Evolutionary conservation across 805 yeast genomes (phyloP).

Genomic region (Pichia membranifaciens): DNA sequence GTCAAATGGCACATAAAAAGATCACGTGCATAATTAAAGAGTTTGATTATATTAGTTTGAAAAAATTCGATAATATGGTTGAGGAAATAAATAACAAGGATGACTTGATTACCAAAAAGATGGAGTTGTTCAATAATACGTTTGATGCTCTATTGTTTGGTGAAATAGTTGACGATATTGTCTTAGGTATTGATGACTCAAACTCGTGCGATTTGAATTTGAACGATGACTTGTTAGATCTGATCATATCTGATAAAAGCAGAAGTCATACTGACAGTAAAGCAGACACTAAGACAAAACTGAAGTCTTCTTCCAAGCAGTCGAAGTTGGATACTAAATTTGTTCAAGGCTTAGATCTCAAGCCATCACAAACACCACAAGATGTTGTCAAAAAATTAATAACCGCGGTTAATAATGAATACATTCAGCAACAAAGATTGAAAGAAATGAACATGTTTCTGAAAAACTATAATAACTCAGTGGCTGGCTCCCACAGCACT

Average conservation of each 20-base stretch:
- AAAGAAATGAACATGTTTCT: conserved; percentile 51
- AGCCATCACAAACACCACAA: conserved; percentile 50
- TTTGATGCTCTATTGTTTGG: conserved; percentile 34
- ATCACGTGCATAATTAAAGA: conserved; percentile 80
- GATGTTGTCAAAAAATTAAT: conserved; percentile 50
- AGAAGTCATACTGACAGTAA: conserved; percentile 13
- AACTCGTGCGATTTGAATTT: conserved; percentile 19
- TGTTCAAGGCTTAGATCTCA: conserved; percentile 46
- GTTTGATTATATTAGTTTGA: conserved; percentile 50
- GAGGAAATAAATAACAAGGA: conserved; percentile 24
- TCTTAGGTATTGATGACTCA: conserved; percentile 8
- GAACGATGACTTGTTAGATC: conserved; percentile 22
- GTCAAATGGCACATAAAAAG: conserved; percentile 67
- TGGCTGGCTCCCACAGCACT: conserved; percentile 8
- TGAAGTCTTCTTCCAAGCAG: conserved; percentile 24
- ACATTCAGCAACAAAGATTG: conserved; percentile 52
- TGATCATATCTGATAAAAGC: conserved; percentile 28
- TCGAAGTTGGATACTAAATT: conserved; percentile 35
- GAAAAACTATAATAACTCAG: conserved; percentile 37
- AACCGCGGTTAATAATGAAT: conserved; percentile 50
- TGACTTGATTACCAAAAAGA: conserved; percentile 21
- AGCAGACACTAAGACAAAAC: conserved; percentile 7
- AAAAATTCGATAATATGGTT: conserved; percentile 23
- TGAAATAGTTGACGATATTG: conserved; percentile 29
- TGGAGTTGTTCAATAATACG: conserved; percentile 30